Evolutionary conservation across 345 rosid species (phyloP).

Genomic region (Eucalyptus regnans): DNA sequence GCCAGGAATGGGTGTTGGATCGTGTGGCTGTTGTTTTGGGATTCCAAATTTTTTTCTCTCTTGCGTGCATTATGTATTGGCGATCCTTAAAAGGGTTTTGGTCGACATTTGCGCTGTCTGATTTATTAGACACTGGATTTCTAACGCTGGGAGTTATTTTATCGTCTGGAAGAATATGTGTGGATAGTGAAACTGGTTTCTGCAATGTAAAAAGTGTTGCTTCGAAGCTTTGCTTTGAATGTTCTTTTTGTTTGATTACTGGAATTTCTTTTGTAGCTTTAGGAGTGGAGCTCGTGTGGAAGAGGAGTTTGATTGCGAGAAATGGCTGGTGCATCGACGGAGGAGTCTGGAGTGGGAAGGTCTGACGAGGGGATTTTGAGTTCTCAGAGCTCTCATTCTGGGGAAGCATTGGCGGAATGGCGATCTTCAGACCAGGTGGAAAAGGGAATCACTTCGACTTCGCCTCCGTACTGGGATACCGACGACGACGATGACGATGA

Average conservation of each 20-base stretch:
- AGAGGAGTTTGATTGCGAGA: slow-evolving; percentile 24
- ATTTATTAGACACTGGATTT: background rate
- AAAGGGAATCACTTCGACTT: slow-evolving; percentile 77
- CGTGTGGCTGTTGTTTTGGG: background rate
- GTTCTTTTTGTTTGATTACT: background rate
- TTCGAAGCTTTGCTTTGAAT: background rate
- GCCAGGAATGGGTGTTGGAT: background rate
- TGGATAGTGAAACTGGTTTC: background rate
- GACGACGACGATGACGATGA: slow-evolving; percentile 76
- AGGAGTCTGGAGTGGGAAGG: slow-evolving; percentile 66
- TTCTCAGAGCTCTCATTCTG: slow-evolving; percentile 48
- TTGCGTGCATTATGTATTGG: background rate
- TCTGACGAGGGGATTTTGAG: slow-evolving; percentile 53
- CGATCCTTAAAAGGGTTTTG: background rate
- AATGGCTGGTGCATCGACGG: slow-evolving; percentile 62
- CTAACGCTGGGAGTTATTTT: background rate
- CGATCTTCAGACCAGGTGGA: slow-evolving; percentile 92
- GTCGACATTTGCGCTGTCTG: background rate
- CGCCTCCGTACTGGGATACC: slow-evolving; percentile 86
- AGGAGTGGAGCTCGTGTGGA: slow-evolving; percentile 14
- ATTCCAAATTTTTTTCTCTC: slow-evolving; percentile 17
- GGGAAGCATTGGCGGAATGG: slow-evolving; percentile 87
- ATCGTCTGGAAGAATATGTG: background rate
- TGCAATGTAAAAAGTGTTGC: background rate
- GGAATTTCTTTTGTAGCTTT: slow-evolving; percentile 1